These are phyloP conservation scores for Hordeum pubiflorum DNA, from an alignment of 202 grass and related monocot species.

Conservation along the genomic window DNA sequence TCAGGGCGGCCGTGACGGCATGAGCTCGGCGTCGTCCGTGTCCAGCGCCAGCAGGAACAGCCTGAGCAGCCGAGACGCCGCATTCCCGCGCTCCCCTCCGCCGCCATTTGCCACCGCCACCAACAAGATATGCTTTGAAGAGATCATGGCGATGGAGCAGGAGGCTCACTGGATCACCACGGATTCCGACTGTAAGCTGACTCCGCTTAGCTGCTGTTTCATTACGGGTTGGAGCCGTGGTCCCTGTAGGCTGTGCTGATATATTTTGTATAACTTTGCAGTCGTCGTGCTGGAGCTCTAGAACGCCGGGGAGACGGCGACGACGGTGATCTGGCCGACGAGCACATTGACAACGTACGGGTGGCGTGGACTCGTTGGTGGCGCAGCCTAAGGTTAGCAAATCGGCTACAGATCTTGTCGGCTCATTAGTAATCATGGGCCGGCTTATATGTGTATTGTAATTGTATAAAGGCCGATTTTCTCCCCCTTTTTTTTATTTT, in stretches of 20 bases:
- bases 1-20: not conserved
- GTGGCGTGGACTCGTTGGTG: not conserved
- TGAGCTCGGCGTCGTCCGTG: not conserved
- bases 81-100: not conserved
- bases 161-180: conserved; percentile 56
- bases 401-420: too few relatives aligned
- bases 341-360: not conserved
- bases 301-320: not conserved
- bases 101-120: not conserved
- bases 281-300: conserved; percentile 64
- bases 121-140: not conserved
- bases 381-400: not conserved
- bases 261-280: not conserved
- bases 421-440: too few relatives aligned
- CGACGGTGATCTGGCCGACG: not conserved
- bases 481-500: too few relatives aligned
- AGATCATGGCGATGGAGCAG: not conserved
- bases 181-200: conserved; percentile 59
- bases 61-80: conserved; percentile 21
- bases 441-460: too few relatives aligned
- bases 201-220: not conserved
- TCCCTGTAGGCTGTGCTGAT: not conserved
- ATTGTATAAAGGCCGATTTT: not conserved
- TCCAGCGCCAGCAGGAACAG: conserved; percentile 30
- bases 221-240: too few relatives aligned